A percentile compares a stretch with the other conserved stretches of the same genome.
These are phyloP conservation scores for Geranium rotundifolium DNA, from an alignment of 345 rosid genomes.

Conservation along the genomic window DNA sequence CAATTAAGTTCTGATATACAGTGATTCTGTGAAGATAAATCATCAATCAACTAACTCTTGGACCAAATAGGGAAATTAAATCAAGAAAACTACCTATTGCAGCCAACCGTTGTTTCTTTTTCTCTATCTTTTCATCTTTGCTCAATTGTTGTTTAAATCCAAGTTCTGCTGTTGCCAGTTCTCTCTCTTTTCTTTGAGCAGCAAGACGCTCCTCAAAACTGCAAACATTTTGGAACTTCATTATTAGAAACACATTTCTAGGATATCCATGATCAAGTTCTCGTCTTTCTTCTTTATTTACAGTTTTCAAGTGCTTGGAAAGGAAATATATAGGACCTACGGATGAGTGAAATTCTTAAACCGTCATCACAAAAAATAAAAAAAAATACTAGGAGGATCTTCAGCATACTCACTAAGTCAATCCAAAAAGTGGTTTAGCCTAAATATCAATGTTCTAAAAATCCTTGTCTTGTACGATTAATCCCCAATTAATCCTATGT, in stretches of 20 bases:
- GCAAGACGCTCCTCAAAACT: constrained; percentile 96
- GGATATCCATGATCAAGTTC: not conserved
- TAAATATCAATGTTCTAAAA: too few relatives aligned
- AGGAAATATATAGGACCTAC: too few relatives aligned
- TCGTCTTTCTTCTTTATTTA: not conserved
- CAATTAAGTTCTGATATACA: not conserved
- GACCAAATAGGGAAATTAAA: not conserved
- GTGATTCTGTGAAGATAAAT: not conserved
- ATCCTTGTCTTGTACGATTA: too few relatives aligned
- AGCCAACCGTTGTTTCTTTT: constrained; percentile 94
- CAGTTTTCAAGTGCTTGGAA: too few relatives aligned
- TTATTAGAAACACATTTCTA: not conserved
- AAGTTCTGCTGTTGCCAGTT: constrained; percentile 56
- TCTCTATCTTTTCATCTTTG: constrained; percentile 82
- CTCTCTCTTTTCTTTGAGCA: constrained; percentile 85
- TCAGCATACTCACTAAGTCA: not conserved
- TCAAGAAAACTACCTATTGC: constrained; percentile 57
- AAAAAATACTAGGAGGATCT: not conserved
- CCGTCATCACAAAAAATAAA: not conserved
- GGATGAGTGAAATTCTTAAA: not conserved
- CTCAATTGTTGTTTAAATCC: constrained; percentile 83
- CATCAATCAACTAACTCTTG: not conserved
- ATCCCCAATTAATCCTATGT: too few relatives aligned
- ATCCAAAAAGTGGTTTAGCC: not conserved
- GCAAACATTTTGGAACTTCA: constrained; percentile 10